A percentile compares a stretch with the other conserved stretches of the same genome.
phyloP scores from a whole-genome alignment of 345 rosid species.

The Zanthoxylum bungeanum region DNA sequence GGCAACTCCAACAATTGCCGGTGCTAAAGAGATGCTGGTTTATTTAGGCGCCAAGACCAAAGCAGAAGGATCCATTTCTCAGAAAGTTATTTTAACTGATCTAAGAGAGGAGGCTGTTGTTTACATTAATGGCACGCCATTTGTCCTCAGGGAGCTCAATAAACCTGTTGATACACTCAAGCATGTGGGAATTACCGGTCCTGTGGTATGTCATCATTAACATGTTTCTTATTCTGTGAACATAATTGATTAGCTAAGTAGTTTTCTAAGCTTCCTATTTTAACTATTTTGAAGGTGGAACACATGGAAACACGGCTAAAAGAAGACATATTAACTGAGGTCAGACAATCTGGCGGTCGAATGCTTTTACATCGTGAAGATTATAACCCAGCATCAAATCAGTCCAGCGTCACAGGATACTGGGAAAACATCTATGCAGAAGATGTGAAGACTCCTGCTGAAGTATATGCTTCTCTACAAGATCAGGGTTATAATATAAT shows the following conservation, averaged over 20 bases:
- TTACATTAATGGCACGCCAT: constrained; percentile 87
- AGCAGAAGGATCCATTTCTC: constrained; percentile 44
- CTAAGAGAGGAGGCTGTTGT: constrained; percentile 95
- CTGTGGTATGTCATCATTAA: constrained; percentile 52
- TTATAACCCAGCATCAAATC: constrained; percentile 60
- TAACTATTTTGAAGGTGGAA: constrained; percentile 60
- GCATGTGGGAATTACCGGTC: constrained; percentile 91
- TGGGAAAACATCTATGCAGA: constrained; percentile 89
- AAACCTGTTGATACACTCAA: constrained; percentile 92
- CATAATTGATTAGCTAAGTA: not conserved
- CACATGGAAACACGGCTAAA: constrained; percentile 82
- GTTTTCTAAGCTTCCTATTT: constrained; percentile 10
- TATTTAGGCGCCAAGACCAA: constrained; percentile 67
- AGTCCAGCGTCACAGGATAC: constrained; percentile 79
- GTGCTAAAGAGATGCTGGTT: constrained; percentile 84
- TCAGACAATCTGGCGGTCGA: constrained; percentile 67
- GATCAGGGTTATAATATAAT: constrained; percentile 65
- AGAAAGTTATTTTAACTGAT: constrained; percentile 70
- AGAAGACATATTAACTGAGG: constrained; percentile 84
- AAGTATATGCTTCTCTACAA: constrained; percentile 73
- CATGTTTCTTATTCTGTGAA: constrained; percentile 1
- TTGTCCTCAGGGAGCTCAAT: constrained; percentile 83
- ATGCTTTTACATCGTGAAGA: constrained; percentile 98
- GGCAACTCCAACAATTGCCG: constrained; percentile 91
- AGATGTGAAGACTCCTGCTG: constrained; percentile 86